These are phyloP conservation scores for Sporormia fimetaria DNA, from an alignment of 495 filamentous ascomycete genomes.

Conservation along the genomic window DNA sequence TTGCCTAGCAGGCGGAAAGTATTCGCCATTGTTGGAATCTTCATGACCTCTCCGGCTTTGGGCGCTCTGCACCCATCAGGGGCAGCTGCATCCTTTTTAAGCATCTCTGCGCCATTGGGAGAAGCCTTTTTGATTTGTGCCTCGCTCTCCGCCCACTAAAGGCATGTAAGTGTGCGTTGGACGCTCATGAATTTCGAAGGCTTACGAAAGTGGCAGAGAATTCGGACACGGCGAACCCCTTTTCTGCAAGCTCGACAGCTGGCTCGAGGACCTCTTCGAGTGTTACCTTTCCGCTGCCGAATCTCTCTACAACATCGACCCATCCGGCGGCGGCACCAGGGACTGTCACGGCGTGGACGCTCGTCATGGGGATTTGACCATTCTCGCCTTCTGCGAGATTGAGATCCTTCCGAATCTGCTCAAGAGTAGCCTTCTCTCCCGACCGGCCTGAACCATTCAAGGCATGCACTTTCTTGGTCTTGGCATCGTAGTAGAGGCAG, in stretches of 20 bases:
- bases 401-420: conserved; percentile 56
- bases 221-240: conserved; percentile 83
- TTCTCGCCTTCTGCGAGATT: conserved; percentile 49
- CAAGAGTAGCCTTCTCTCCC: conserved; percentile 55
- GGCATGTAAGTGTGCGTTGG: background rate
- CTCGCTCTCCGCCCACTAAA: conserved; percentile 58
- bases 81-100: conserved; percentile 58
- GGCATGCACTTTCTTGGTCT: conserved; percentile 67
- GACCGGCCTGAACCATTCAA: conserved; percentile 88
- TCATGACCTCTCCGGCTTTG: conserved; percentile 74
- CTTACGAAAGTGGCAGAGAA: conserved; percentile 60
- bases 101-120: conserved; percentile 73
- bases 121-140: conserved; percentile 53
- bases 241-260: conserved; percentile 76
- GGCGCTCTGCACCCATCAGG: conserved; percentile 60
- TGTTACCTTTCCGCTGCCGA: conserved; percentile 76
- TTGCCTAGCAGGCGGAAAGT: conserved; percentile 73
- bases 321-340: conserved; percentile 91
- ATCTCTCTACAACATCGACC: conserved; percentile 82
- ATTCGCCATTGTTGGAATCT: conserved; percentile 65
- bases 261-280: conserved; percentile 70
- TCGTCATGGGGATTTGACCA: conserved; percentile 61
- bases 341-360: conserved; percentile 70
- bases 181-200: conserved; percentile 13
- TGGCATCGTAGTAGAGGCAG: conserved; percentile 82